Evolutionary conservation across 2,329 filamentous ascomycete species (phyloP), one percentile per base, ranked within the genome.

Genomic region (Dactylellina cionopaga): DNA sequence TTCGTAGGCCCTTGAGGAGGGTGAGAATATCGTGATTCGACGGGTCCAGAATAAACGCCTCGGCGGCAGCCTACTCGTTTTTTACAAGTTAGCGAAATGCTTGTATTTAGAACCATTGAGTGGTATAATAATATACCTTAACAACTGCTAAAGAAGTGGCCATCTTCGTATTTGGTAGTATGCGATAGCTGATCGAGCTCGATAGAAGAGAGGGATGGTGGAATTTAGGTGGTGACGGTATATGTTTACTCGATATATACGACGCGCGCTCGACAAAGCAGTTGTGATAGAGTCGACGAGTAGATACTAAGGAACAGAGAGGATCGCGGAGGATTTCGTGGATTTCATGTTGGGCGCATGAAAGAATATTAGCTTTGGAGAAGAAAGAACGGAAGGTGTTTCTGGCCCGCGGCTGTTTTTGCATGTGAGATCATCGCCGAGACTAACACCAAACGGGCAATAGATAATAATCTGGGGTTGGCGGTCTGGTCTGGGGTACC

Each of bases 1-100:
- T 99, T 82, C 95, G 92, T 76, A 95, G 90, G 78, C 89, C 92
- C 86, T 99, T 99, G 80, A 96, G 80, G 76, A 99, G 85, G 65
- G 91, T 88, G 74, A 99, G 87, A 63, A 92, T 80, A 78, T 95
- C 92, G 78, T 95, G 92, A 82, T 96, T 91, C 76, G 88, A 85
- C 4, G 93, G 92, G 80, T 98, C 88, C 74, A 95, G 86, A 76
- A 93, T 84, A 64, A 96, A 85, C 76, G 86, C 85, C 83, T 96
- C 92, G 77, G 93, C 82, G 74, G 86, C 84, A 76, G 85, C 84
- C 90, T 94, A 60, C 7, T 10, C 5, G 11, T 52, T n/a, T 6
- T 11, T 6, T 35, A 27, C 27, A 46, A 3, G n/a, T 49, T 35
- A 58, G 43, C 44, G 29, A 58, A 39, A n/a, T 17, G 11, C 31